Evolutionary conservation across 106 monocot genomes (phyloP), one percentile per base, ranked within the genome.

Genomic region (Agapanthus africanus): DNA sequence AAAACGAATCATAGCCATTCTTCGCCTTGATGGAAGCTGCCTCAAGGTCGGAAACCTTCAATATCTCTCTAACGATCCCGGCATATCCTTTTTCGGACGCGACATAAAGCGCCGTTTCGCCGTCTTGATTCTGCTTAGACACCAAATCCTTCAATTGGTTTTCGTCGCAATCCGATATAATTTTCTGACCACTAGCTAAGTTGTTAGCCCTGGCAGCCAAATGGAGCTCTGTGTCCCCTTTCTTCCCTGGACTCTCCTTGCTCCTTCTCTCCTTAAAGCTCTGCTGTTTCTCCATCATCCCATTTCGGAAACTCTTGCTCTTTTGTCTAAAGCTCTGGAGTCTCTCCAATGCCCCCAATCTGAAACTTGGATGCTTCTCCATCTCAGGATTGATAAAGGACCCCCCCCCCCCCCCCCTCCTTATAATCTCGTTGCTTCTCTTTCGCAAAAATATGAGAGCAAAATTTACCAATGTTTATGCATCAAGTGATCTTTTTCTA

Each of bases 101-200:
- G 6, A 85, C 81, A 72, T 81, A 85, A 22, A 85, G 66, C 2
- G 81, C 78, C 0, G 81, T 85, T 73, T 85, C 78, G 4, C 78
- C 81, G 34, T 81, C 81, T 7, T 60, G 73, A 54, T 85, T 85
- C 75, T 76, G 78, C 59, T 44, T 72, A 3, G 65, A 62, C 3
- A 85, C 13, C 72, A 85, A 40, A 56, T 78, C 78, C 59, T 68
- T 69, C 56, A 81, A 56, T 37, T 62, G 64, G 30, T 37, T 34
- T 18, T 61, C 66, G 7, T 71, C 65, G 37, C 59, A 51, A 11
- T 78, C 78, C 0, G 72, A 47, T 14, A 85, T 33, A 22, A 85
- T 71, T 42, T 54, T 63, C 37, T 73, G 59, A 13, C 74, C 81
- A 54, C 49, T 23, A n/a, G 19, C 65, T 6, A 49, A 52, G 39